Evolutionary conservation across 495 filamentous ascomycete species (phyloP).

Genomic region (Schizothecium vesticola): DNA sequence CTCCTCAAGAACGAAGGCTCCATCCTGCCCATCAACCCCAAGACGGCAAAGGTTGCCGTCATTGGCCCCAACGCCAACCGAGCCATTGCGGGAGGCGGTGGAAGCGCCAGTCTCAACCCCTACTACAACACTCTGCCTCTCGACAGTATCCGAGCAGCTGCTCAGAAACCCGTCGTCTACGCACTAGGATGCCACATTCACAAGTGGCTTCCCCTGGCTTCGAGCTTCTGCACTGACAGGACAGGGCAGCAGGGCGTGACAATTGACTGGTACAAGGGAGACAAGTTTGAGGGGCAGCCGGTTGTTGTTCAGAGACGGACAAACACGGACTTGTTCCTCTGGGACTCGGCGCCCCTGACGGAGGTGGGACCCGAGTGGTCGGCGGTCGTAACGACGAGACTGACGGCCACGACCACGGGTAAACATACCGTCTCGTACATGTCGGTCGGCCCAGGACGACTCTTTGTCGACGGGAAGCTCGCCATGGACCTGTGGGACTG

Average conservation of each 20-base stretch:
- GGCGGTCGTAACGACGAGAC: slow-evolving; percentile 50
- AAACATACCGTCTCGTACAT: slow-evolving; percentile 72
- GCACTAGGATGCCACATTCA: slow-evolving; percentile 54
- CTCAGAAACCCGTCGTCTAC: slow-evolving; percentile 45
- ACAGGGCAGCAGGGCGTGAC: slow-evolving; percentile 53
- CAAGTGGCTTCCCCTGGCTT: slow-evolving; percentile 61
- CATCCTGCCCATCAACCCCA: slow-evolving; percentile 61
- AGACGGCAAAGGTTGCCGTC: slow-evolving; percentile 58
- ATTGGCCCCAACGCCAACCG: slow-evolving; percentile 81
- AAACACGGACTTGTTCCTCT: slow-evolving; percentile 62
- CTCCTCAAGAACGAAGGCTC: slow-evolving; percentile 70
- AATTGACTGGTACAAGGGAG: slow-evolving; percentile 59
- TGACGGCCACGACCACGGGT: slow-evolving; percentile 51
- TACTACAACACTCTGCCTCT: slow-evolving; percentile 66
- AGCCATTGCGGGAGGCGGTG: slow-evolving; percentile 73
- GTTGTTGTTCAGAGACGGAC: slow-evolving; percentile 47
- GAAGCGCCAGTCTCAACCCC: slow-evolving; percentile 70
- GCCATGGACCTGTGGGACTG: slow-evolving; percentile 71
- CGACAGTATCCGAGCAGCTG: slow-evolving; percentile 46
- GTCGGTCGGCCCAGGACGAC: slow-evolving; percentile 65
- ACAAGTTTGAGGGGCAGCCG: slow-evolving; percentile 54
- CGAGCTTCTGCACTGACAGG: slow-evolving; percentile 51
- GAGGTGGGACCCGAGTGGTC: slow-evolving; percentile 57
- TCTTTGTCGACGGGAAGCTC: slow-evolving; percentile 63
- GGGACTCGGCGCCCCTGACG: slow-evolving; percentile 58